Evolutionary conservation across 1,284 basidiomycete species (phyloP).

Genomic region (Cystobasidium pallidum): DNA sequence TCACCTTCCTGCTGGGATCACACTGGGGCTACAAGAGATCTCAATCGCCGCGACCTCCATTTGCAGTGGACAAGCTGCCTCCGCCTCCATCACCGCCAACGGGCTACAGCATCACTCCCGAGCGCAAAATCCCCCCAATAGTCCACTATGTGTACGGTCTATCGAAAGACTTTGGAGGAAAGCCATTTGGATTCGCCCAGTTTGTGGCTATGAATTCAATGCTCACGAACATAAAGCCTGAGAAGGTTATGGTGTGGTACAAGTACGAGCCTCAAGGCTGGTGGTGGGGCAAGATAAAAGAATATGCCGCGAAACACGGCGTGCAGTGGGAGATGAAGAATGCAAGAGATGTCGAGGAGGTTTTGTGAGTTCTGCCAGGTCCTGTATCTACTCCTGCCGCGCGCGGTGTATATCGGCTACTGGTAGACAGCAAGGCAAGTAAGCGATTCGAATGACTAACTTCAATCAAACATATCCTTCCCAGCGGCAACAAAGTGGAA

Average conservation of each 20-base stretch:
- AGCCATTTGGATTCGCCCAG: slow-evolving; percentile 39
- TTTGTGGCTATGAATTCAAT: slow-evolving; percentile 35
- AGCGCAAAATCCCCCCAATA: slow-evolving; percentile 43
- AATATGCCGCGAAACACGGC: slow-evolving; percentile 31
- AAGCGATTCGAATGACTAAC: neutral
- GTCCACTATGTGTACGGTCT: slow-evolving; percentile 44
- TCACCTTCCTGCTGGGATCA: slow-evolving; percentile 28
- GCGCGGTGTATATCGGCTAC: neutral
- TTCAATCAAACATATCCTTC: neutral
- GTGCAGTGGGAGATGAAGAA: slow-evolving; percentile 43
- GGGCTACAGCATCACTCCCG: slow-evolving; percentile 25
- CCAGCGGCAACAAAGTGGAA: slow-evolving; percentile 51
- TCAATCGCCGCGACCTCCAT: slow-evolving; percentile 11
- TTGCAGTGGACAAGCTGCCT: slow-evolving; percentile 23
- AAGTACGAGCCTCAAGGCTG: slow-evolving; percentile 32
- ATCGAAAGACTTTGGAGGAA: slow-evolving; percentile 41
- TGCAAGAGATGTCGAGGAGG: slow-evolving; percentile 47
- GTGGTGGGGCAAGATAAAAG: slow-evolving; percentile 40
- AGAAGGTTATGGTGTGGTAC: slow-evolving; percentile 41
- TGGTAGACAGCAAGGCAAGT: neutral
- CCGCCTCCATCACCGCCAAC: slow-evolving; percentile 12
- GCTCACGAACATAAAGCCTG: slow-evolving; percentile 27
- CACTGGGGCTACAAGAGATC: slow-evolving; percentile 14
- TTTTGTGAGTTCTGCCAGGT: slow-evolving; percentile 34
- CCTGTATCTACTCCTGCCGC: neutral